A percentile compares a stretch with the other conserved stretches of the same genome.
Conservation (phyloP, 1,284 basidiomycete genomes). For the Rhizoctonia solani region DNA sequence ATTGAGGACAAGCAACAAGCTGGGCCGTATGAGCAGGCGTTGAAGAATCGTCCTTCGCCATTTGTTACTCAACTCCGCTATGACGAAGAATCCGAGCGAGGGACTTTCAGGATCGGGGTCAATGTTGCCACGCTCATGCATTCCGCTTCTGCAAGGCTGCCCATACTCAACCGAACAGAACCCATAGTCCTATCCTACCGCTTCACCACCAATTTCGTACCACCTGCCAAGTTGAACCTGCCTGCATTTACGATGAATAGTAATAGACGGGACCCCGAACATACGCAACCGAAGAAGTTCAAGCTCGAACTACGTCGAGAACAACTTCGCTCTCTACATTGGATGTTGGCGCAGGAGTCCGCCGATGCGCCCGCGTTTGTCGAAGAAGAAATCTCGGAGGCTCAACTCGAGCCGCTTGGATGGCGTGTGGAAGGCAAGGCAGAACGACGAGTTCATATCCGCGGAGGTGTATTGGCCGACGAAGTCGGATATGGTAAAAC, state of each 20-base stretch:
- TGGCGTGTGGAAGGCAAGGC: slow-evolving; percentile 95
- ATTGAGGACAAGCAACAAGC: slow-evolving; percentile 84
- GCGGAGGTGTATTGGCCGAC: slow-evolving; percentile 93
- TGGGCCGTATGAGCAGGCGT: slow-evolving; percentile 81
- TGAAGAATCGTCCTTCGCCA: slow-evolving; percentile 84
- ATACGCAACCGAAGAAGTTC: slow-evolving; percentile 81
- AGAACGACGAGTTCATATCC: slow-evolving; percentile 70
- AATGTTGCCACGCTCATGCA: slow-evolving; percentile 88
- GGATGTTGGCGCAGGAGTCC: slow-evolving; percentile 89
- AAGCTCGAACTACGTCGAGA: slow-evolving; percentile 74
- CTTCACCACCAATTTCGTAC: slow-evolving; percentile 75
- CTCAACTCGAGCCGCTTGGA: slow-evolving; percentile 78
- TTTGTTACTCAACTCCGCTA: slow-evolving; percentile 87
- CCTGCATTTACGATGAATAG: slow-evolving; percentile 72
- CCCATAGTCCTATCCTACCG: slow-evolving; percentile 72
- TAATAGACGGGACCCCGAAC: slow-evolving; percentile 76
- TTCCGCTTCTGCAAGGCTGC: slow-evolving; percentile 82
- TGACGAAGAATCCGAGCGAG: slow-evolving; percentile 60
- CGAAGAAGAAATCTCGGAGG: slow-evolving; percentile 94
- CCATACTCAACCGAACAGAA: slow-evolving; percentile 58
- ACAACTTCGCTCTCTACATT: slow-evolving; percentile 86
- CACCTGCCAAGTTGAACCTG: slow-evolving; percentile 62
- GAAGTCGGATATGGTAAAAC: slow-evolving; percentile 98
- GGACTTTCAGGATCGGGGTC: slow-evolving; percentile 81
- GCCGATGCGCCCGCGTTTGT: slow-evolving; percentile 68